These are phyloP conservation scores for Raddia distichophylla DNA, from an alignment of 176 grass and related monocot genomes.

Conservation along the genomic window DNA sequence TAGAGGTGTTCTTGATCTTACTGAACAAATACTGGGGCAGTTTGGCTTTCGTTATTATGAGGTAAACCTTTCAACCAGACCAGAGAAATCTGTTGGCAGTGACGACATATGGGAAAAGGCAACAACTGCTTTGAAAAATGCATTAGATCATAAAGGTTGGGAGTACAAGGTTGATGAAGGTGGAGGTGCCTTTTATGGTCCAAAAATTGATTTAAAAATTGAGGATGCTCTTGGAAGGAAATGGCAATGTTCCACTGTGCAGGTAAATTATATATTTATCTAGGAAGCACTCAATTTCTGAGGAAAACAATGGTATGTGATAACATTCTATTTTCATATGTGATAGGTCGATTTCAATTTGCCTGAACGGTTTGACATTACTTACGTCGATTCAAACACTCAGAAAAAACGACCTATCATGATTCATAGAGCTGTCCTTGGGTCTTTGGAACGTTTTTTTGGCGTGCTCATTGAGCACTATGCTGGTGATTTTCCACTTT, in stretches of 20 bases:
- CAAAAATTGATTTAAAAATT: slow-evolving; percentile 98
- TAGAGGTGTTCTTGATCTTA: slow-evolving; percentile 83
- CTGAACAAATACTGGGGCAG: slow-evolving; percentile 84
- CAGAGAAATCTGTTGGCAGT: slow-evolving; percentile 87
- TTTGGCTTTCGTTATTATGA: slow-evolving; percentile 86
- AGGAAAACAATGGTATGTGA: neutral
- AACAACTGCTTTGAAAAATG: slow-evolving; percentile 77
- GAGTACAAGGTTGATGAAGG: slow-evolving; percentile 92
- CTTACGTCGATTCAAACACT: slow-evolving; percentile 81
- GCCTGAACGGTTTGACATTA: slow-evolving; percentile 85
- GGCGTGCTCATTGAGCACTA: slow-evolving; percentile 94
- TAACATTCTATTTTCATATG: slow-evolving; percentile 6
- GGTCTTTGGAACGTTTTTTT: slow-evolving; percentile 92
- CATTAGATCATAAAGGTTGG: slow-evolving; percentile 91
- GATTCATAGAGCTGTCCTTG: slow-evolving; percentile 96
- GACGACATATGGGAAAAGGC: slow-evolving; percentile 95
- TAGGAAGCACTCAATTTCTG: neutral
- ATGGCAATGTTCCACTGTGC: slow-evolving; percentile 97
- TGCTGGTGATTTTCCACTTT: slow-evolving; percentile 97
- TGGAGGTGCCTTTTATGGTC: slow-evolving; percentile 95
- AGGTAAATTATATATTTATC: slow-evolving; percentile 56
- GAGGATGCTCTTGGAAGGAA: slow-evolving; percentile 96
- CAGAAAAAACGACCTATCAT: slow-evolving; percentile 89
- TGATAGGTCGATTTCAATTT: slow-evolving; percentile 95
- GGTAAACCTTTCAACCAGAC: slow-evolving; percentile 90